Evolutionary conservation across 2,329 filamentous ascomycete genomes (phyloP).

Genomic region (Intubia oerlemansii): DNA sequence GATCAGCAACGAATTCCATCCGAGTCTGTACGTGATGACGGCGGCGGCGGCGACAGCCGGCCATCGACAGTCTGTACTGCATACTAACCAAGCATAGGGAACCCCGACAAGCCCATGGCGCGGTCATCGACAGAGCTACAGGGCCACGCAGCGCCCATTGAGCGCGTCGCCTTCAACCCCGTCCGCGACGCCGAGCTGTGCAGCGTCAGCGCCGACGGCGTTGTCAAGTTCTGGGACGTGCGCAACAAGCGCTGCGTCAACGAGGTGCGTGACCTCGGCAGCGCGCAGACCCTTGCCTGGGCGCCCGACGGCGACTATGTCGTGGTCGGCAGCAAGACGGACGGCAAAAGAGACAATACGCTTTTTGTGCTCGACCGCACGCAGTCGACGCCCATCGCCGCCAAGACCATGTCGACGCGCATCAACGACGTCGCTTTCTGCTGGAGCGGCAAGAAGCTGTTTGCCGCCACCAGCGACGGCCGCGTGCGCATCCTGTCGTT

Average conservation of each 20-base stretch:
- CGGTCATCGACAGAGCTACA: conserved; percentile 58
- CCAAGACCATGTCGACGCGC: conserved; percentile 38
- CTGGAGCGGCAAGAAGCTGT: conserved; percentile 49
- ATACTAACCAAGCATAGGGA: conserved; percentile 29
- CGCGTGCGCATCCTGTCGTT: conserved; percentile 48
- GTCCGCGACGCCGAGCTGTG: conserved; percentile 57
- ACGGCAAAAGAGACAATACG: conserved; percentile 23
- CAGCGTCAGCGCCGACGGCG: conserved; percentile 52
- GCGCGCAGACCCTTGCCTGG: conserved; percentile 54
- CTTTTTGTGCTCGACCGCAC: conserved; percentile 41
- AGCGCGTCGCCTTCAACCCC: conserved; percentile 62
- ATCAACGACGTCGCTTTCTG: conserved; percentile 58
- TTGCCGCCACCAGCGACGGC: conserved; percentile 51
- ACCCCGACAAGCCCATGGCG: conserved; percentile 52
- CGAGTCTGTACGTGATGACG: conserved; percentile 40
- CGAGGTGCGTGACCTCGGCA: conserved; percentile 43
- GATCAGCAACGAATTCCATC: conserved; percentile 48
- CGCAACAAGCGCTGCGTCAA: conserved; percentile 49
- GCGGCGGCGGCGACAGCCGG: too few relatives aligned
- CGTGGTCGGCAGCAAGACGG: conserved; percentile 37
- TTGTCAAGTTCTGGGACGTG: conserved; percentile 64
- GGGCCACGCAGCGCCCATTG: conserved; percentile 41
- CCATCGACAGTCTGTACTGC: neutral
- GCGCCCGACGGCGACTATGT: conserved; percentile 47
- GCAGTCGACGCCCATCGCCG: conserved; percentile 30